phyloP scores from a whole-genome alignment of 768 basidiomycete species.

The Lactarius hatsudake region DNA sequence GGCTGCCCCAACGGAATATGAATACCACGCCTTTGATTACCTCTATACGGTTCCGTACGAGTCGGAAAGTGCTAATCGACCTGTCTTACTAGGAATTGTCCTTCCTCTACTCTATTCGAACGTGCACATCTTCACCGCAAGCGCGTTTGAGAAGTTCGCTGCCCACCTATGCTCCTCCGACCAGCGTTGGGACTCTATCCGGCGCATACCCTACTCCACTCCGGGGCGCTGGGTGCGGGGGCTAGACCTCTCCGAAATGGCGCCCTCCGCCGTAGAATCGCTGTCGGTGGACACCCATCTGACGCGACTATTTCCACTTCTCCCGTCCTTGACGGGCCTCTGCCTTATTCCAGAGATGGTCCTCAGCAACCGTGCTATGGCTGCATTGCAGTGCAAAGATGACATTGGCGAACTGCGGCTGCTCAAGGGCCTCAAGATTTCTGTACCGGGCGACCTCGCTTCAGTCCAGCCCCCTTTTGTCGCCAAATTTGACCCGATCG shows the following conservation, averaged over 20 bases:
- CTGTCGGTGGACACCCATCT: conserved; percentile 62
- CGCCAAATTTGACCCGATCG: conserved; percentile 3
- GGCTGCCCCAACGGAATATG: neutral
- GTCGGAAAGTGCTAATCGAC: neutral
- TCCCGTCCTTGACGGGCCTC: conserved; percentile 30
- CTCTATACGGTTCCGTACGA: conserved; percentile 8
- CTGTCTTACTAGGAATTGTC: conserved; percentile 51
- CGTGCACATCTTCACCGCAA: conserved; percentile 44
- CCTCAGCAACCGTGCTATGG: conserved; percentile 21
- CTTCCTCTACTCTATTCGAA: conserved; percentile 66
- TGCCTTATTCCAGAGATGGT: conserved; percentile 18
- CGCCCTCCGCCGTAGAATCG: conserved; percentile 41
- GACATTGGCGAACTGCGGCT: conserved; percentile 20
- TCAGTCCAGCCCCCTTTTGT: neutral
- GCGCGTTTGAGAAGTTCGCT: conserved; percentile 55
- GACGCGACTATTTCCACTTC: conserved; percentile 58
- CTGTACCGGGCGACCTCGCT: conserved; percentile 17
- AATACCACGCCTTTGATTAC: neutral
- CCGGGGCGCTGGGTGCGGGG: conserved; percentile 85
- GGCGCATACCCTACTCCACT: conserved; percentile 80
- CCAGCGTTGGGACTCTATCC: conserved; percentile 82
- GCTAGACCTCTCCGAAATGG: conserved; percentile 63
- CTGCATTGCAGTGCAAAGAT: conserved; percentile 21
- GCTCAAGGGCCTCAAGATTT: conserved; percentile 23
- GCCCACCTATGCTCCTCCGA: conserved; percentile 60